These are phyloP conservation scores for Litsea cubeba DNA, from an alignment of 164 flowering plant species.

Conservation along the genomic window DNA sequence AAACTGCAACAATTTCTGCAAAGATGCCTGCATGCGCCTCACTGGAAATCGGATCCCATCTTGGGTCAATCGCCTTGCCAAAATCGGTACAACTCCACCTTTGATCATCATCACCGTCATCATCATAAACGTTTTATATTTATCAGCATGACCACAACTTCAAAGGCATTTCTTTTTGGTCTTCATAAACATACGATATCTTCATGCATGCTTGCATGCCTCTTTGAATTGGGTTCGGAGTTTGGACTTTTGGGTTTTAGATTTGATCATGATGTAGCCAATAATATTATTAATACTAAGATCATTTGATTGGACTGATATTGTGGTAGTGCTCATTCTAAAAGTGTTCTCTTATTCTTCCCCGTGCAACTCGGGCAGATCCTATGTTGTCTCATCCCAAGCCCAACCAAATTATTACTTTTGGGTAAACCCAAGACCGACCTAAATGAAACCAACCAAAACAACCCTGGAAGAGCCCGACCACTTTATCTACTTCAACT, in stretches of 20 bases:
- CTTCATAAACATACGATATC: not conserved
- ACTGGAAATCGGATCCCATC: slow-evolving; percentile 69
- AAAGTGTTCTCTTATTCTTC: no score
- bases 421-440: no score
- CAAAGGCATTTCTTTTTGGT: not conserved
- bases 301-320: no score
- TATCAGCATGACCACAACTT: not conserved
- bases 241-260: not conserved
- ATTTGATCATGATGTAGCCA: not conserved
- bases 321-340: no score
- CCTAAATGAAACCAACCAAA: no score
- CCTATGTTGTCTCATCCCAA: no score
- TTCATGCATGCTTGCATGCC: not conserved
- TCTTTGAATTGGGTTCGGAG: not conserved
- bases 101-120: not conserved
- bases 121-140: not conserved
- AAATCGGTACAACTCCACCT: not conserved
- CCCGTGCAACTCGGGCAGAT: no score
- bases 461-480: no score
- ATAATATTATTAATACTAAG: not conserved
- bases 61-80: slow-evolving; percentile 62
- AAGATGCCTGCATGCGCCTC: slow-evolving; percentile 56
- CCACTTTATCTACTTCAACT: no score
- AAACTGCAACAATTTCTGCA: slow-evolving; percentile 89
- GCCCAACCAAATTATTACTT: no score